Conservation (phyloP, 2,329 filamentous ascomycete species). For the Nothopassalora personata region DNA sequence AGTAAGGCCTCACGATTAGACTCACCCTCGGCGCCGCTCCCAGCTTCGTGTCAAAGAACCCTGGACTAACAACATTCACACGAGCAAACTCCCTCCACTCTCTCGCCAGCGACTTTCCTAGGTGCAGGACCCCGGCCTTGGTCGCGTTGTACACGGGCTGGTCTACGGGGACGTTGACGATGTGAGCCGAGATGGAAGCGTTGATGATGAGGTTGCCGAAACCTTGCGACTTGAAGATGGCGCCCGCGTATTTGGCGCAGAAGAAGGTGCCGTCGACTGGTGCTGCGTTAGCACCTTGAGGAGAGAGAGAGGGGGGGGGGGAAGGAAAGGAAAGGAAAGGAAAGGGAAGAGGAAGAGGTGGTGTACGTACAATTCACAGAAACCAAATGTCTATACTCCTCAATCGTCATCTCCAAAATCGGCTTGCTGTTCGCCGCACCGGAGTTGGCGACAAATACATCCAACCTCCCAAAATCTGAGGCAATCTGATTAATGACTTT, state of each 20-base stretch:
- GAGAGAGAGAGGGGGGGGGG: too few species aligned
- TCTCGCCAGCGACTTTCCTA: conserved; percentile 51
- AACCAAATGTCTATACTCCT: conserved; percentile 50
- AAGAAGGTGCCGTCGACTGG: conserved; percentile 38
- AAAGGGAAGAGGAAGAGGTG: not conserved
- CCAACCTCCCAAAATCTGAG: conserved; percentile 67
- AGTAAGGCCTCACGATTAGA: not conserved
- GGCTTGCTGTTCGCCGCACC: conserved; percentile 75
- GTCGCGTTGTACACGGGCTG: conserved; percentile 53
- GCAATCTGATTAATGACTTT: conserved; percentile 65
- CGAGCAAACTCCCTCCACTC: conserved; percentile 54
- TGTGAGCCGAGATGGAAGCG: conserved; percentile 32
- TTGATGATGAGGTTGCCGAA: conserved; percentile 49
- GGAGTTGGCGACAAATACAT: conserved; percentile 84
- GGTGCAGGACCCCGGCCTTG: conserved; percentile 53
- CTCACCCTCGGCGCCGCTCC: conserved; percentile 39
- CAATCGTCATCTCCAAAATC: conserved; percentile 49
- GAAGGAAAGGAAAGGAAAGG: not conserved
- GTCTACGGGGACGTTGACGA: conserved; percentile 44
- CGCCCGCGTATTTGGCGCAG: conserved; percentile 40
- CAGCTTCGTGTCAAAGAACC: conserved; percentile 55
- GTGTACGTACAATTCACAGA: conserved; percentile 47
- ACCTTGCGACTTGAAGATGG: conserved; percentile 39
- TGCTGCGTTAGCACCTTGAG: not conserved
- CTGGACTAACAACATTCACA: conserved; percentile 52